Percentiles rank a stretch among this genome's conserved stretches.
These are phyloP conservation scores for Rhododendron simsii DNA, from an alignment of 148 eudicot genomes.

Conservation along the genomic window DNA sequence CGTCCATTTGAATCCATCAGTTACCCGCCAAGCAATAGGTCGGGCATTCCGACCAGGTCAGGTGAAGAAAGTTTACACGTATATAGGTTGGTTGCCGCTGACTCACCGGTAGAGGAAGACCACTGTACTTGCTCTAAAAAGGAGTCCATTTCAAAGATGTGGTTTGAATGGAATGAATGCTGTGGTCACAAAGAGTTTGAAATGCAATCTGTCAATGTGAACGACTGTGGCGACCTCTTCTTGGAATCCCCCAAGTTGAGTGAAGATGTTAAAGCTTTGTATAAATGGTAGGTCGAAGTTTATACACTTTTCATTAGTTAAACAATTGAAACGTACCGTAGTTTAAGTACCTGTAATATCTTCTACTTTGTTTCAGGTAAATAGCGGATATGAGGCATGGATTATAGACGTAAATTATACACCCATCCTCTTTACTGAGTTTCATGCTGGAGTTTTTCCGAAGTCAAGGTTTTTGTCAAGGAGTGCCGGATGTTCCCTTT, in stretches of 20 bases:
- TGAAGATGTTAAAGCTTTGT: conserved; percentile 56
- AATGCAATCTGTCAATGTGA: too few relatives aligned
- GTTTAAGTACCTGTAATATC: neutral
- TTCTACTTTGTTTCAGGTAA: conserved; percentile 10
- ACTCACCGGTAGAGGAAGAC: too few relatives aligned
- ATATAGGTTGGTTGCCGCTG: too few relatives aligned
- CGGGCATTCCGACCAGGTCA: too few relatives aligned
- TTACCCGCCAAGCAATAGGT: too few relatives aligned
- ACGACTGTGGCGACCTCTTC: conserved; percentile 58
- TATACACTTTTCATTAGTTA: neutral
- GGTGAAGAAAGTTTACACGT: too few relatives aligned
- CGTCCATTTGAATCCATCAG: too few relatives aligned
- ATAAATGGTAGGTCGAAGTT: conserved; percentile 48
- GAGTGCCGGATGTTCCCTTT: neutral
- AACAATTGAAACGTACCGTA: neutral
- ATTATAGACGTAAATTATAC: neutral
- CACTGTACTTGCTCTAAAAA: too few relatives aligned
- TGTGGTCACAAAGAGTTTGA: too few relatives aligned
- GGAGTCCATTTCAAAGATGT: too few relatives aligned
- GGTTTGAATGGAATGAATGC: too few relatives aligned
- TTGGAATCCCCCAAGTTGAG: conserved; percentile 47
- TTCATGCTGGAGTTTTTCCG: neutral
- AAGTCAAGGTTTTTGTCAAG: neutral
- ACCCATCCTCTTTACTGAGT: neutral
- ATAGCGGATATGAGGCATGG: neutral